Evolutionary conservation across 345 rosid genomes (phyloP), one percentile per base, ranked within the genome.

Genomic region (Ricinus communis): DNA sequence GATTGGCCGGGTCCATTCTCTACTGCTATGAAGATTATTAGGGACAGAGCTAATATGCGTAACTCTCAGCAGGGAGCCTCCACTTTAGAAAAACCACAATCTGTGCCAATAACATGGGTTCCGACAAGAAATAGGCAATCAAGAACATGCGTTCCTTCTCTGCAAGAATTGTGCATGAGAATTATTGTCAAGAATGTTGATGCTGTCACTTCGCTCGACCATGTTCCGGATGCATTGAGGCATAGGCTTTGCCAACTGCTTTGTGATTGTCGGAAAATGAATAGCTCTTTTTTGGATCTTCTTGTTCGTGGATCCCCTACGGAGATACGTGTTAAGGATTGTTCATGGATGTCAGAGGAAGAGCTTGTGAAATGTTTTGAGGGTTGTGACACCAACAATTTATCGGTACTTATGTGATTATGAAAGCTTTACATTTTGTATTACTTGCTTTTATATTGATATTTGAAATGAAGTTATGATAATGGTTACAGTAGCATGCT

Each of bases 1-100:
- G 97, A 94, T 76, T 94, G 97, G 97, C 99, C 97, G 3, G 99
- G 99, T 53, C 97, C 99, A 16, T 94, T 91, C 80, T 88, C 99
- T 45, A 90, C 99, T 71, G 99, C 97, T 52, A 85, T 90, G 99
- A 92, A 85, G 73, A 91, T 94, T 41, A 89, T 94, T 11, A 83
- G 83, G 83, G 97, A 90, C 50, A 82, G 99, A 53, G 74, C 64
- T 43, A 81, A 76, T 15, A 85, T 83, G 45, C 18, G 61, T 60
- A 78, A 54, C 52, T 22, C 71, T 47, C 66, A 2, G 60, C 57
- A 41, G 51, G 71, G 77, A 62, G 11, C 36, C 25, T 38, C 43
- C 36, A 7, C 74, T 71, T 54, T 68, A 19, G 70, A 49, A 55
- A 76, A 80, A 52, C 65, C 52, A 58, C 76, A 55, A 60, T 33